Percentiles rank a stretch among this genome's conserved stretches.
Conservation (phyloP, 306 rosid genomes). For the Neltuma alba region DNA sequence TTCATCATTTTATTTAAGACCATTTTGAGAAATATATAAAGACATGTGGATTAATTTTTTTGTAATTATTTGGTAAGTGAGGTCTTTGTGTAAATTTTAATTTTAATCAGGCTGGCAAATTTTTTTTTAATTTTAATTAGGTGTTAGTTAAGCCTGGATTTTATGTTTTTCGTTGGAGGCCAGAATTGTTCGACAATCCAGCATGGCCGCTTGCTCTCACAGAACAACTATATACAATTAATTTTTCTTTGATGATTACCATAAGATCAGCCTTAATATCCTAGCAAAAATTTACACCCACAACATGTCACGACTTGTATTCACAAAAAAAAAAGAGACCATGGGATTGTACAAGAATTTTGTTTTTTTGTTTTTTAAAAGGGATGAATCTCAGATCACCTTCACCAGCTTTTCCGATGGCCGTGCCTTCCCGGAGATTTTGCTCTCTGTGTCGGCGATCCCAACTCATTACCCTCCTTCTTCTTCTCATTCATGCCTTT, state of each 20-base stretch:
- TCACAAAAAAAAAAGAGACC: slow-evolving; percentile 24
- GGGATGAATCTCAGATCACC: neutral
- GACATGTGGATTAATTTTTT: too few species aligned
- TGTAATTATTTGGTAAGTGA: too few species aligned
- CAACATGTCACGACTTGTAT: slow-evolving; percentile 30
- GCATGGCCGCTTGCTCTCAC: too few species aligned
- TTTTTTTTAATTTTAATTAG: too few species aligned
- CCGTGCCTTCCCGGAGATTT: slow-evolving; percentile 46
- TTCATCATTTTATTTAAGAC: too few species aligned
- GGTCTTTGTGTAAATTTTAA: too few species aligned
- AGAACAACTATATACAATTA: too few species aligned
- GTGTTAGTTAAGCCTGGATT: too few species aligned
- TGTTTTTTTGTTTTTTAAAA: neutral
- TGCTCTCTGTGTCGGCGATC: slow-evolving; percentile 31
- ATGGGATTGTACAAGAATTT: neutral
- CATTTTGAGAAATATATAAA: too few species aligned
- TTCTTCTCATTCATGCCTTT: slow-evolving; percentile 45
- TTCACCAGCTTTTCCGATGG: slow-evolving; percentile 71
- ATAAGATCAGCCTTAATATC: neutral
- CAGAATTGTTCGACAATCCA: too few species aligned
- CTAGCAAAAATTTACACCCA: slow-evolving; percentile 9
- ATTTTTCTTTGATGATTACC: neutral
- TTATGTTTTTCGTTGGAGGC: too few species aligned
- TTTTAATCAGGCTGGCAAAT: too few species aligned
- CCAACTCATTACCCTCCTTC: slow-evolving; percentile 26